Base-by-base conservation (phyloP, 495 filamentous ascomycete genomes). In the Ascodesmis nigricans region DNA sequence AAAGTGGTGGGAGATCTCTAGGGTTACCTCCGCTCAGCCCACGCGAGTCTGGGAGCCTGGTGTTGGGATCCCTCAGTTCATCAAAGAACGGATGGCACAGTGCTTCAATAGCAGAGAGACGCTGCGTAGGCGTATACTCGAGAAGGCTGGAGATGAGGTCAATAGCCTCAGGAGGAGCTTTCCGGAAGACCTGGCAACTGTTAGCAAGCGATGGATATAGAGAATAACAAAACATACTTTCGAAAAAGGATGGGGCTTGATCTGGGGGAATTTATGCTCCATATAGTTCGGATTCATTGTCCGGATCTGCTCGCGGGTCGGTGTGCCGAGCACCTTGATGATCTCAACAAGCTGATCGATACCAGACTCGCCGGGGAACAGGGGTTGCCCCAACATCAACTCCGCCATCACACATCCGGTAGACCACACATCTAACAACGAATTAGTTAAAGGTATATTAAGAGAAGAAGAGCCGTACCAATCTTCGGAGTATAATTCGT, bases 231-330 rank as follows among this genome's bases (percentile, higher is more conserved):
- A 13, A 53, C 44, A 36, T 57, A 78, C 74, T 67, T 95, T 97
- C 53, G 77, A 83, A 65, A 97, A 97, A 7, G 87, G 87, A 50
- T 97, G 87, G 24, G 87, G 87, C 62, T 99, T 99, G 65, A 99
- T 99, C 53, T 99, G 87, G 26, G 87, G 90, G 53, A 99, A 99
- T 59, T 95, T 95, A 59, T 99, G 87, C 58, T 95, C 87, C 87
- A 99, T 99, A 57, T 99, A 95, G 57, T 99, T 99, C 33, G 87
- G 90, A 54, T 99, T 99, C 90, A 99, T 99, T 30, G 87, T 99
- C 35, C 87, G 79, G 50, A 99, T 99, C 49, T 99, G 87, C 47
- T 99, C 87, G 14, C 87, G 66, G n/a, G 87, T 93, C 9, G 90
- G 87, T 10, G 87, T 99, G 15, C 87, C 87, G 36, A 99, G 65